Evolutionary conservation across 768 basidiomycete species (phyloP), one percentile per base, ranked within the genome.

Genomic region (Imleria badia): DNA sequence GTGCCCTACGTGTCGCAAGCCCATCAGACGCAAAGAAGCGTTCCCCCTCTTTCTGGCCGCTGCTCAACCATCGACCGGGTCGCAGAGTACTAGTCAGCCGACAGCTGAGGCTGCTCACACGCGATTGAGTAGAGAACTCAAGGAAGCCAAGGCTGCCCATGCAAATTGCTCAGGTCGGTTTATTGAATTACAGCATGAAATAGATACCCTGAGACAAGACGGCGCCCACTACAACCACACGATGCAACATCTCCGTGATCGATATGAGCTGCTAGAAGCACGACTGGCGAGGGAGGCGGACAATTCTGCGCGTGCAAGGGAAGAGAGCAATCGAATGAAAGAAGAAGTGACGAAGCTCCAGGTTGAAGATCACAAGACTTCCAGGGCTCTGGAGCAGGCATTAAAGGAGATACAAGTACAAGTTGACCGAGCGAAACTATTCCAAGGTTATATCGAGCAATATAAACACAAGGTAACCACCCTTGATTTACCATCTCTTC

Each of bases 1-100:
- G 29, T 70, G 69, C 10, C 69, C 70, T n/a, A 59, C 68, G 17
- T 70, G 69, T 45, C 68, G 69, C 52, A 68, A 70, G 35, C 60
- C 61, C 22, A 38, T 70, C 39, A 59, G 36, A 35, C 66, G 60
- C 20, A 72, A 33, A 38, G 69, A 72, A 14, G 64, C 64, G 0
- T 59, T 72, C 19, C 51, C 62, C 13, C 55, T 70, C 46, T 70
- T 68, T 43, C 60, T 72, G 13, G n/a, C 59, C 10, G 52, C 68
- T 19, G 59, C 57, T 44, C 62, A 56, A 31, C 38, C 57, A 4
- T 57, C 49, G 9, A 45, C 49, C 2, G 35, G 26, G 15, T 47
- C 45, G 30, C 57, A 51, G 11, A 23, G 51, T 17, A 5, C 43
- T 17, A 44, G 39, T 29, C 45, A 39, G 8, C 42, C 52, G 20